These are phyloP conservation scores for Penicillium egyptiacum DNA, from an alignment of 495 filamentous ascomycete species.

Conservation along the genomic window DNA sequence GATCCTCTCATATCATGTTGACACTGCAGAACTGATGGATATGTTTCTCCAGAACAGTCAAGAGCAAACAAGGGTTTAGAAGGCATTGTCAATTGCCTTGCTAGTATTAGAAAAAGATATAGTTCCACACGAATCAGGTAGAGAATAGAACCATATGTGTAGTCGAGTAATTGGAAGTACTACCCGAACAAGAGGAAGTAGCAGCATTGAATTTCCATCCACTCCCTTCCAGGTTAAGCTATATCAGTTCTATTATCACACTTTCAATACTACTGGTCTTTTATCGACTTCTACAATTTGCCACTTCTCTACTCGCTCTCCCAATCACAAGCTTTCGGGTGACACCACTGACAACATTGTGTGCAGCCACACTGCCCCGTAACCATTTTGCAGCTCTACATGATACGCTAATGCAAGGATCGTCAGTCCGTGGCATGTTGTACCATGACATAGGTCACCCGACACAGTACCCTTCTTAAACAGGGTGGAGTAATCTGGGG, in stretches of 20 bases:
- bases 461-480: not conserved
- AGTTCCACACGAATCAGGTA: not conserved
- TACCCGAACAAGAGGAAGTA: too few relatives aligned
- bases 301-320: not conserved
- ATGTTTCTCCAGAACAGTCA: not conserved
- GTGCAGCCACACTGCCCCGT: not conserved
- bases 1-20: not conserved
- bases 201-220: too few relatives aligned
- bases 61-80: not conserved
- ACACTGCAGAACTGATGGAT: not conserved
- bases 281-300: not conserved
- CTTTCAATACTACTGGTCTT: not conserved
- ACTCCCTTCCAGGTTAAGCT: too few relatives aligned
- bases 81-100: not conserved
- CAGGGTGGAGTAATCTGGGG: not conserved
- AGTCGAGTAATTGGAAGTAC: not conserved
- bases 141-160: too few relatives aligned
- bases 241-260: too few relatives aligned
- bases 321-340: not conserved
- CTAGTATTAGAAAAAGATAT: not conserved
- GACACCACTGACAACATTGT: not conserved
- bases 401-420: conserved; percentile 14
- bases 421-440: conserved; percentile 11
- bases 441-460: conserved; percentile 4
- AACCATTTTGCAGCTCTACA: conserved; percentile 1